Percentiles rank a stretch among this genome's conserved stretches.
phyloP scores from a whole-genome alignment of 2,329 filamentous ascomycete species.

The Coniochaeta sp. region DNA sequence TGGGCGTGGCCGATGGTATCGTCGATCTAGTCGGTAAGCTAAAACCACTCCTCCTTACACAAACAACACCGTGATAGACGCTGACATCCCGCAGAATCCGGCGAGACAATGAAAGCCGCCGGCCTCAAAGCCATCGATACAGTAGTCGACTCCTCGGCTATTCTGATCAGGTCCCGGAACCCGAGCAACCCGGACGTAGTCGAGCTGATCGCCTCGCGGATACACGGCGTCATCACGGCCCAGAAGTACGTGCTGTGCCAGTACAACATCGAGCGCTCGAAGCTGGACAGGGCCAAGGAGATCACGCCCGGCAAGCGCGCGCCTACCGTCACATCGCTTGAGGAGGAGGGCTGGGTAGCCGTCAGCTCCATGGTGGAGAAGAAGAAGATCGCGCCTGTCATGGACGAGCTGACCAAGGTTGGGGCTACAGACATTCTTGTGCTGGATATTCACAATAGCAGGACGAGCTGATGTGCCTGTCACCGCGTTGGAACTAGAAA shows the following conservation, averaged over 20 bases:
- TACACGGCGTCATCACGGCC: constrained; percentile 89
- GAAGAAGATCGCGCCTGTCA: constrained; percentile 74
- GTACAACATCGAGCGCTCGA: constrained; percentile 78
- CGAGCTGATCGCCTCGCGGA: constrained; percentile 76
- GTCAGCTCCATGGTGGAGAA: constrained; percentile 90
- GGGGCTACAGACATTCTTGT: constrained; percentile 84
- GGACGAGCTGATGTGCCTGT: constrained; percentile 11
- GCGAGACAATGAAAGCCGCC: constrained; percentile 95
- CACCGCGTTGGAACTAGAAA: neutral
- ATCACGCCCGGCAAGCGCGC: constrained; percentile 93
- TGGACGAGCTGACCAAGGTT: constrained; percentile 72
- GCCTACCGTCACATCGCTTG: constrained; percentile 82
- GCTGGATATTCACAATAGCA: constrained; percentile 71
- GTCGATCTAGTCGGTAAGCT: constrained; percentile 93
- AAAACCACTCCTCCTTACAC: constrained; percentile 19
- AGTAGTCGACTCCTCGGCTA: constrained; percentile 78
- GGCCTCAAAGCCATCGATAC: constrained; percentile 93
- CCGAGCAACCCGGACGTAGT: constrained; percentile 76
- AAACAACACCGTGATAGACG: neutral
- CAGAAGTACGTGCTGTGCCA: constrained; percentile 92
- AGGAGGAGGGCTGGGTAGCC: constrained; percentile 89
- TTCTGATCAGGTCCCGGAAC: constrained; percentile 84
- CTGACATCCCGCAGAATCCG: constrained; percentile 61
- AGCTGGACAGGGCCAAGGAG: constrained; percentile 58
- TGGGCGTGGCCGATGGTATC: constrained; percentile 94